Evolutionary conservation across 2,329 filamentous ascomycete species (phyloP).

Genomic region (Pseudocercospora cruenta): DNA sequence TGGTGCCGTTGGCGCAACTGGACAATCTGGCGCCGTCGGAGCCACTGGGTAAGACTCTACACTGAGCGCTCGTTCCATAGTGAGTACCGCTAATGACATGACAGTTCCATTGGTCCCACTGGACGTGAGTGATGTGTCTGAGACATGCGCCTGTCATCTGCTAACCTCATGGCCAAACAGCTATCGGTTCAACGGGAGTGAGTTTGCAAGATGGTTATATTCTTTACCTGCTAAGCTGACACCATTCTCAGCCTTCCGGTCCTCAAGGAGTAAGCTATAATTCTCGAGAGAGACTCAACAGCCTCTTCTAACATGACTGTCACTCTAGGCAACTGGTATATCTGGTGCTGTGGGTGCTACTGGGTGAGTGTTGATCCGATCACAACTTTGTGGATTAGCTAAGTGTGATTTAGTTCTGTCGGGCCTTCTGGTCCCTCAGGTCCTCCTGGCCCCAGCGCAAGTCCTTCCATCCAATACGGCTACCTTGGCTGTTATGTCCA

Average conservation of each 20-base stretch:
- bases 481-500: slow-evolving; percentile 39
- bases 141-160: too few relatives aligned
- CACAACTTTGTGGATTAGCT: not conserved
- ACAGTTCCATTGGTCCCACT: too few relatives aligned
- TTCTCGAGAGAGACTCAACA: too few relatives aligned
- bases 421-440: slow-evolving; percentile 4
- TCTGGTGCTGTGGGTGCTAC: slow-evolving; percentile 4
- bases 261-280: not conserved
- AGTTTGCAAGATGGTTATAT: not conserved
- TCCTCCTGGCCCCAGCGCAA: slow-evolving; percentile 18
- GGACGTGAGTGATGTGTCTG: too few relatives aligned
- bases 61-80: too few relatives aligned
- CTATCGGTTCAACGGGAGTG: too few relatives aligned
- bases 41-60: too few relatives aligned
- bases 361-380: slow-evolving; percentile 1
- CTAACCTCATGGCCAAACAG: too few relatives aligned
- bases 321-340: not conserved
- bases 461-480: slow-evolving; percentile 24
- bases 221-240: not conserved
- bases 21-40: too few relatives aligned
- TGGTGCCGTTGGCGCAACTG: too few relatives aligned
- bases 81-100: too few relatives aligned
- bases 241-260: not conserved
- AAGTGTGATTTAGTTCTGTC: not conserved
- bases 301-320: too few relatives aligned